These are phyloP conservation scores for Aspergillus cristatus DNA, from an alignment of 495 filamentous ascomycete genomes.

Conservation along the genomic window DNA sequence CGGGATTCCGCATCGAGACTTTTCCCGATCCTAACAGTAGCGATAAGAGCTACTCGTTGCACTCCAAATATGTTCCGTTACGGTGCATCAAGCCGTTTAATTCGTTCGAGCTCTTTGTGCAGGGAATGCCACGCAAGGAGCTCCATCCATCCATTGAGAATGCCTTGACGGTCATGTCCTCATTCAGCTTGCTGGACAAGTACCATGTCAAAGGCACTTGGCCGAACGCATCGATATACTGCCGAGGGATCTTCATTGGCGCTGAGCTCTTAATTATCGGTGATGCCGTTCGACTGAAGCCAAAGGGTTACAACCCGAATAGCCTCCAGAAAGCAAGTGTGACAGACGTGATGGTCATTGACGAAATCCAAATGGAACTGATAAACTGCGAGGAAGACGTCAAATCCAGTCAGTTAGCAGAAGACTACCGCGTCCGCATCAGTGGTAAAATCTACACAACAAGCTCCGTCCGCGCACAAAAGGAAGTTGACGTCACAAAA, in stretches of 20 bases:
- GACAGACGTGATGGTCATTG: slow-evolving; percentile 45
- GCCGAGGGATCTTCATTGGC: slow-evolving; percentile 48
- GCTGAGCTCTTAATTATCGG: slow-evolving; percentile 43
- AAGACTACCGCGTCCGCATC: slow-evolving; percentile 31
- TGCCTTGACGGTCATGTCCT: slow-evolving; percentile 44
- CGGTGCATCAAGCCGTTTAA: slow-evolving; percentile 47
- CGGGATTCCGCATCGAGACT: slow-evolving; percentile 51
- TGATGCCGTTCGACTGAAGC: slow-evolving; percentile 45
- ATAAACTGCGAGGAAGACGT: slow-evolving; percentile 35
- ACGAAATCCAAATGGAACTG: slow-evolving; percentile 38
- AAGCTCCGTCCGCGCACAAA: slow-evolving; percentile 17
- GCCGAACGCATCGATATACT: slow-evolving; percentile 42
- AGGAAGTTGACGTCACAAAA: slow-evolving; percentile 12
- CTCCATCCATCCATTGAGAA: slow-evolving; percentile 47
- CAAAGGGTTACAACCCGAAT: slow-evolving; percentile 12
- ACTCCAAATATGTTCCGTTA: slow-evolving; percentile 46
- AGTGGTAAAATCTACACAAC: slow-evolving; percentile 42
- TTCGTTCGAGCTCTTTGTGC: slow-evolving; percentile 39
- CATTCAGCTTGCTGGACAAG: slow-evolving; percentile 42
- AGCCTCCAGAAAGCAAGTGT: slow-evolving; percentile 9
- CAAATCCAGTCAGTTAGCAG: slow-evolving; percentile 30
- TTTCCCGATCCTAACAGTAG: slow-evolving; percentile 39
- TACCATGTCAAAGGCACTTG: slow-evolving; percentile 43
- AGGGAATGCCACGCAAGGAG: slow-evolving; percentile 22
- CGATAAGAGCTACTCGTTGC: slow-evolving; percentile 42